Percentiles rank a stretch among this genome's conserved stretches.
These are phyloP conservation scores for Gryganskiella cystojenkinii DNA, from an alignment of 192 early-diverging fungal genomes.

Conservation along the genomic window DNA sequence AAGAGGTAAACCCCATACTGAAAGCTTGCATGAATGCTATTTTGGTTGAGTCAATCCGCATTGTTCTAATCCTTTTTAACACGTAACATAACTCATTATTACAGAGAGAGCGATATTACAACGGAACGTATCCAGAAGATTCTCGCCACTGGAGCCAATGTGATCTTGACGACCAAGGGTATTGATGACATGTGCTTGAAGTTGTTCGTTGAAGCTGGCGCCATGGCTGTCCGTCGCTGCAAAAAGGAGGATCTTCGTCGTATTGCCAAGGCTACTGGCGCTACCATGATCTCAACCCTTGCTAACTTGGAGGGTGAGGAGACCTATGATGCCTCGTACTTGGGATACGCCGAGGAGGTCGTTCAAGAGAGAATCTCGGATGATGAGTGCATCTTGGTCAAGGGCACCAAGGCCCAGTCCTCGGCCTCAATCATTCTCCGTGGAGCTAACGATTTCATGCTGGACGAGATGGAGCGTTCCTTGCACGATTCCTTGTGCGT, in stretches of 20 bases:
- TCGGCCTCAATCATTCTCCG: slow-evolving; percentile 95
- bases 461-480: slow-evolving; percentile 99
- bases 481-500: slow-evolving; percentile 96
- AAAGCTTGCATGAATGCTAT: no score
- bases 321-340: slow-evolving; percentile 88
- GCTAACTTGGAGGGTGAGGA: slow-evolving; percentile 99
- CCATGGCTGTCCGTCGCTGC: slow-evolving; percentile 95
- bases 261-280: slow-evolving; percentile 97
- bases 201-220: slow-evolving; percentile 97
- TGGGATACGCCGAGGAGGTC: slow-evolving; percentile 97
- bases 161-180: slow-evolving; percentile 97
- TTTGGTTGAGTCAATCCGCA: no score
- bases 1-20: no score
- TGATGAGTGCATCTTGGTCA: slow-evolving; percentile 97
- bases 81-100: no score
- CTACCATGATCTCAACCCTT: slow-evolving; percentile 90
- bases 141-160: slow-evolving; percentile 94
- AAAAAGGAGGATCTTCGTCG: slow-evolving; percentile 97
- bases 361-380: slow-evolving; percentile 97
- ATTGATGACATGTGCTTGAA: slow-evolving; percentile 99
- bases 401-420: slow-evolving; percentile 90
- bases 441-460: slow-evolving; percentile 99
- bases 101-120: slow-evolving; percentile 94
- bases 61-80: no score
- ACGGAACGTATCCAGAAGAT: slow-evolving; percentile 96